phyloP scores from a whole-genome alignment of 2,329 filamentous ascomycete species.

The Penicillium sp. region DNA sequence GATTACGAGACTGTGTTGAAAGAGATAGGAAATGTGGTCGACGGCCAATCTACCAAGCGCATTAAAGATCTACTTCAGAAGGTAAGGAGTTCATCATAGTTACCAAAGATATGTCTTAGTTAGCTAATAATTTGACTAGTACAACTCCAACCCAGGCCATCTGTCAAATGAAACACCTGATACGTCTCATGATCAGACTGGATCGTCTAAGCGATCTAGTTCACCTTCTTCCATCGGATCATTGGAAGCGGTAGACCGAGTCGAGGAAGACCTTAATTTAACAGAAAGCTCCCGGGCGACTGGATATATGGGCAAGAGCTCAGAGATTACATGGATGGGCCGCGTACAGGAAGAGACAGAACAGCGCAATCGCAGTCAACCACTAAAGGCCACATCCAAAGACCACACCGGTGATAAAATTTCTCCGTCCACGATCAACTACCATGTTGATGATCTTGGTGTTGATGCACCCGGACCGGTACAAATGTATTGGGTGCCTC shows the following conservation, averaged over 20 bases:
- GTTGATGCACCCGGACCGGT: constrained; percentile 35
- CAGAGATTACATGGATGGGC: constrained; percentile 17
- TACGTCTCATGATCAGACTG: background rate
- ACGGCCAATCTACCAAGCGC: background rate
- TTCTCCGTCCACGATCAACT: constrained; percentile 18
- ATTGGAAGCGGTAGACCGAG: constrained; percentile 10
- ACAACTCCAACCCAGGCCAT: background rate
- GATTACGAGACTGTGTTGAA: constrained; percentile 10
- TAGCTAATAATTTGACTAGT: background rate
- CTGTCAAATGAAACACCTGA: background rate
- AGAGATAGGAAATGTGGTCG: constrained; percentile 1
- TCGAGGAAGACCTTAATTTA: constrained; percentile 13
- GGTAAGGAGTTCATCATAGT: background rate
- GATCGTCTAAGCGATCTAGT: background rate
- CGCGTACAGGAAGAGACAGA: constrained; percentile 4
- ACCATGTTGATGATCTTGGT: constrained; percentile 39
- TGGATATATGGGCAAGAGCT: constrained; percentile 18
- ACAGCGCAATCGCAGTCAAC: background rate
- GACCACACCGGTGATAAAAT: background rate
- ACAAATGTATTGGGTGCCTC: constrained; percentile 37
- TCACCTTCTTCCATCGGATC: constrained; percentile 13
- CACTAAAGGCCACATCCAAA: background rate
- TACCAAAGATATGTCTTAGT: background rate
- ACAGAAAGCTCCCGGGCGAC: constrained; percentile 11
- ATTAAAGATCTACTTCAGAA: constrained; percentile 10